phyloP scores from a whole-genome alignment of 1,139 yeast genomes.

The Geotrichum aggregatum region DNA sequence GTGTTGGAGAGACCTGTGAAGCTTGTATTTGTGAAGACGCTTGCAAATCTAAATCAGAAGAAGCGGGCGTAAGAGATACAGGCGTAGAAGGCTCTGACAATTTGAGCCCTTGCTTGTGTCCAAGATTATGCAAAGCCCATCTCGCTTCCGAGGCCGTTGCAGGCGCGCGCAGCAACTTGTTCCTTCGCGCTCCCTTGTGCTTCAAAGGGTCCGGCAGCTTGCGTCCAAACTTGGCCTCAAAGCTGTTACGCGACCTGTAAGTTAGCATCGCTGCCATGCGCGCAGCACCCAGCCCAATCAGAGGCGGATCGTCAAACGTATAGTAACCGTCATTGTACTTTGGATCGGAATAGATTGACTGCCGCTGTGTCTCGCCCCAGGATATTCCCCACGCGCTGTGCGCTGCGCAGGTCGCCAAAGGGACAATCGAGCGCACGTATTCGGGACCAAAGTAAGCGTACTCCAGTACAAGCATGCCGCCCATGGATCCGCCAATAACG shows the following conservation, averaged over 20 bases:
- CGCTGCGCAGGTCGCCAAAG: slow-evolving; percentile 89
- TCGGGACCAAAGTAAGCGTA: slow-evolving; percentile 69
- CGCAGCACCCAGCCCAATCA: slow-evolving; percentile 87
- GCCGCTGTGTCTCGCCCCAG: slow-evolving; percentile 98
- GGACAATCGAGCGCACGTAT: slow-evolving; percentile 69
- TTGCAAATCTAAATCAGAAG: neutral
- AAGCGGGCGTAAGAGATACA: slow-evolving; percentile 2
- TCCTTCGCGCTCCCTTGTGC: slow-evolving; percentile 34
- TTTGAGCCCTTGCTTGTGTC: slow-evolving; percentile 41
- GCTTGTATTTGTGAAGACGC: too few species aligned
- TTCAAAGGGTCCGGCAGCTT: slow-evolving; percentile 53
- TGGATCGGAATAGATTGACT: slow-evolving; percentile 91
- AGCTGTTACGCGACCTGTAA: slow-evolving; percentile 85
- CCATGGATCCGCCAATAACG: slow-evolving; percentile 97
- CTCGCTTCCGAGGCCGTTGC: slow-evolving; percentile 47
- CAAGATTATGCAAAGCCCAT: slow-evolving; percentile 66
- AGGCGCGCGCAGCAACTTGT: slow-evolving; percentile 28
- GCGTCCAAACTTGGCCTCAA: slow-evolving; percentile 86
- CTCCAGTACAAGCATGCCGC: slow-evolving; percentile 95
- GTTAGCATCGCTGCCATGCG: slow-evolving; percentile 95
- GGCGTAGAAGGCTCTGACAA: slow-evolving; percentile 21
- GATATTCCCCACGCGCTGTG: slow-evolving; percentile 98
- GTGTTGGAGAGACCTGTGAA: slow-evolving; percentile 10
- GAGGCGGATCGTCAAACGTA: slow-evolving; percentile 70
- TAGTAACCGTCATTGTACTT: slow-evolving; percentile 86